Conservation (phyloP, 768 basidiomycete species). For the Boletus pseudo-olivaceus region DNA sequence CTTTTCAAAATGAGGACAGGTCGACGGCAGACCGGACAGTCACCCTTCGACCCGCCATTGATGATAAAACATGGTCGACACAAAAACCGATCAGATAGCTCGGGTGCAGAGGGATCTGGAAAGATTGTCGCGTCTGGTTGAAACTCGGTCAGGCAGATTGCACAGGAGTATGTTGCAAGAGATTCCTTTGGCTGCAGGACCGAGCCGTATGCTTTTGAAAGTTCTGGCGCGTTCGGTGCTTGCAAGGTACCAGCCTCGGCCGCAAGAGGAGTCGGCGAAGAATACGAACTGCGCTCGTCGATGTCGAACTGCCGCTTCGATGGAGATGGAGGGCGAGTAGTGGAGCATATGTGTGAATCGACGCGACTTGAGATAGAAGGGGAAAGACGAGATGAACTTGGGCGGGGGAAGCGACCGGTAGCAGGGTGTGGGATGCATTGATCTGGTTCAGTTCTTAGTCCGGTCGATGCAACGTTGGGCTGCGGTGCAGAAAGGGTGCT, state of each 20-base stretch:
- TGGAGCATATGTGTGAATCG: constrained; percentile 55
- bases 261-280: constrained; percentile 42
- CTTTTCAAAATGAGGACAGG: constrained; percentile 72
- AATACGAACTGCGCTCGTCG: constrained; percentile 19
- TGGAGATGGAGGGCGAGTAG: constrained; percentile 57
- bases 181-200: constrained; percentile 76
- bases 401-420: constrained; percentile 49
- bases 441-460: constrained; percentile 1
- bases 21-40: constrained; percentile 62
- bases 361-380: constrained; percentile 43
- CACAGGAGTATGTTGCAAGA: constrained; percentile 66
- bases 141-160: constrained; percentile 59
- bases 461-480: constrained; percentile 8
- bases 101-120: constrained; percentile 52
- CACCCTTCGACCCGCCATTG: constrained; percentile 76
- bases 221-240: constrained; percentile 56
- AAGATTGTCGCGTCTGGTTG: constrained; percentile 85
- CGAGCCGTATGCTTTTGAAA: constrained; percentile 82
- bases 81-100: constrained; percentile 50
- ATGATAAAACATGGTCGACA: constrained; percentile 69
- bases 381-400: constrained; percentile 35
- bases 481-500: constrained; percentile 10
- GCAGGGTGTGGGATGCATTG: neutral
- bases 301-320: constrained; percentile 39
- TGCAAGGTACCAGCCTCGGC: constrained; percentile 61